Evolutionary conservation across 768 basidiomycete species (phyloP), one percentile per base, ranked within the genome.

Genomic region (Leucosporidium yakuticum): DNA sequence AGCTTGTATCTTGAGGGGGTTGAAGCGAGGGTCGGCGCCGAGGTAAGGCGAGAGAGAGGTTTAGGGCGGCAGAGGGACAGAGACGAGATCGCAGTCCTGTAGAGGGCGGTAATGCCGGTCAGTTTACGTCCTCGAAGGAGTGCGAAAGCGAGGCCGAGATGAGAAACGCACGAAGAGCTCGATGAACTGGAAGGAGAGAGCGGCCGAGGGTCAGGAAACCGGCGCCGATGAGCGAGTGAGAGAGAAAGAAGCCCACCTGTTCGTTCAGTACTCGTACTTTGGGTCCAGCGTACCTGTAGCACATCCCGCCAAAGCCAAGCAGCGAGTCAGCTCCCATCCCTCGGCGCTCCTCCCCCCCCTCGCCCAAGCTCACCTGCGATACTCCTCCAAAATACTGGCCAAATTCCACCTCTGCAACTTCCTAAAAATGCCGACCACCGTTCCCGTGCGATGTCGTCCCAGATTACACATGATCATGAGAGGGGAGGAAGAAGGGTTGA

Each of bases 321-420:
- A 44, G 8, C 39, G 39, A 15, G 31, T 50, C 31, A 62, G 60
- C 21, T 27, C 6, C 29, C 25, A 21, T 49, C 17, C 23, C 50
- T 23, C 23, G 23, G 17, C 50, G 50, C 50, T 25, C 17, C 4
- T n/a, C 48, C 4, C 19, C 48, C 48, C 15, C 31, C 31, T 34
- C 4, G 32, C 23, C 9, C 32, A 12, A n/a, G 32, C 66, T 20
- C 34, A 79, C 71, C 78, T 66, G 62, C 79, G 64, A 57, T 78
- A 80, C 71, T 80, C 79, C 63, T 80, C 76, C 25, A 78, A 60
- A 25, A 76, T 80, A 64, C 77, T 75, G 39, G 75, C 73, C 62
- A 80, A 50, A n/a, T 76, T 76, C 78, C 79, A 78, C n/a, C 76
- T 48, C 60, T 80, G 79, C 63, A 80, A 65, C 64, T 79, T 79